Conservation (phyloP, 345 rosid species). For the Psidium guajava region DNA sequence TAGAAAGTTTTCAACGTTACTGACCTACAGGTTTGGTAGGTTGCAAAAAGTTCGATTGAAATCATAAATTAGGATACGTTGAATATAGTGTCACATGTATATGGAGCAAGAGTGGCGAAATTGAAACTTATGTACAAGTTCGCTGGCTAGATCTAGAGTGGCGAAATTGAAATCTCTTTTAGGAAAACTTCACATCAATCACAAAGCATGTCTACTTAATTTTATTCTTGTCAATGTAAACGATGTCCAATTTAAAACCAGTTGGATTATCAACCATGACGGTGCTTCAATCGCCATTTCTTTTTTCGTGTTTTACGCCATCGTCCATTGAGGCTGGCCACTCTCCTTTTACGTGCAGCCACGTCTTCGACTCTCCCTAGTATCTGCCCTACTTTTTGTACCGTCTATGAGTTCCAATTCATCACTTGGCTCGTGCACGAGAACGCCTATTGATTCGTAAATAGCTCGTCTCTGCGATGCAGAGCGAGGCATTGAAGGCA, state of each 20-base stretch:
- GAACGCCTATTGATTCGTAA: background rate
- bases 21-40: background rate
- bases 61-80: background rate
- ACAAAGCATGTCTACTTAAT: background rate
- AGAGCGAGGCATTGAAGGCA: background rate
- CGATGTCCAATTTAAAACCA: background rate
- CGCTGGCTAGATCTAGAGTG: background rate
- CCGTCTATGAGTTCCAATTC: background rate
- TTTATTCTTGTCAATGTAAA: background rate
- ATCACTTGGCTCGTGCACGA: background rate
- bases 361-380: background rate
- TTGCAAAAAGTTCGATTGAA: background rate
- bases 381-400: background rate
- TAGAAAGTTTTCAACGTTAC: background rate
- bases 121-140: background rate
- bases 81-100: background rate
- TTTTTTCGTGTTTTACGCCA: background rate
- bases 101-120: background rate
- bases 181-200: background rate
- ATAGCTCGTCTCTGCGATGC: background rate
- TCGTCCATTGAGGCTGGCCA: background rate
- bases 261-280: background rate
- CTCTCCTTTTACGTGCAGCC: background rate
- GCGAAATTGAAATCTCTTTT: background rate
- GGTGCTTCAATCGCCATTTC: background rate